phyloP scores from a whole-genome alignment of 2,329 filamentous ascomycete species.

The Gaeumannomyces sp. region DNA sequence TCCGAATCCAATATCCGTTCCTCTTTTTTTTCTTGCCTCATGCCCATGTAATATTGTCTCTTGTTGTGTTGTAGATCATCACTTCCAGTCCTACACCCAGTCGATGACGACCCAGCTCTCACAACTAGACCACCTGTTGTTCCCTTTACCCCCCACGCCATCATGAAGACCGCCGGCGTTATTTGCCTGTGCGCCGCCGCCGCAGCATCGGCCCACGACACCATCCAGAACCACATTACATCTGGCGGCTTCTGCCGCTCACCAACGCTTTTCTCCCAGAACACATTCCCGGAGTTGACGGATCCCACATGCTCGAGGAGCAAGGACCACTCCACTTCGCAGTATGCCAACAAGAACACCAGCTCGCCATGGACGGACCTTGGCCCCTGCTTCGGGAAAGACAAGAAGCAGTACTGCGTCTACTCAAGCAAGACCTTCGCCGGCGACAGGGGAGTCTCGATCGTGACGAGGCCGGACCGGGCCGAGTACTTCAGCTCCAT shows the following conservation, averaged over 20 bases:
- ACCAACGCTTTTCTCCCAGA: slow-evolving; percentile 4
- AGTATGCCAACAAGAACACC: background rate
- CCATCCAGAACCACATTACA: slow-evolving; percentile 11
- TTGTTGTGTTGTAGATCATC: background rate
- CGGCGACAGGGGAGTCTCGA: slow-evolving; percentile 29
- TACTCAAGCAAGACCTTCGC: slow-evolving; percentile 30
- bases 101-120: no score
- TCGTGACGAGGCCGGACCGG: slow-evolving; percentile 30
- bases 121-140: no score
- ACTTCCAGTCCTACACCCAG: background rate
- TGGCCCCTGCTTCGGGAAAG: slow-evolving; percentile 21
- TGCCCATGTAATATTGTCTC: background rate
- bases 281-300: background rate
- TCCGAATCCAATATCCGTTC: background rate
- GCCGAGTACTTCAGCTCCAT: slow-evolving; percentile 21
- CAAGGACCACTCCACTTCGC: slow-evolving; percentile 7
- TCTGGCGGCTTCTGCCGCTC: slow-evolving; percentile 13
- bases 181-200: slow-evolving; percentile 6
- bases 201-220: slow-evolving; percentile 9
- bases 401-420: slow-evolving; percentile 25
- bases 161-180: slow-evolving; percentile 11
- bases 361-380: slow-evolving; percentile 19
- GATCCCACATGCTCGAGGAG: slow-evolving; percentile 10
- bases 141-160: background rate
- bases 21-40: background rate